A percentile compares a stretch with the other conserved stretches of the same genome.
These are phyloP conservation scores for Ensete glaucum DNA, from an alignment of 176 grass and related monocot genomes.

Conservation along the genomic window DNA sequence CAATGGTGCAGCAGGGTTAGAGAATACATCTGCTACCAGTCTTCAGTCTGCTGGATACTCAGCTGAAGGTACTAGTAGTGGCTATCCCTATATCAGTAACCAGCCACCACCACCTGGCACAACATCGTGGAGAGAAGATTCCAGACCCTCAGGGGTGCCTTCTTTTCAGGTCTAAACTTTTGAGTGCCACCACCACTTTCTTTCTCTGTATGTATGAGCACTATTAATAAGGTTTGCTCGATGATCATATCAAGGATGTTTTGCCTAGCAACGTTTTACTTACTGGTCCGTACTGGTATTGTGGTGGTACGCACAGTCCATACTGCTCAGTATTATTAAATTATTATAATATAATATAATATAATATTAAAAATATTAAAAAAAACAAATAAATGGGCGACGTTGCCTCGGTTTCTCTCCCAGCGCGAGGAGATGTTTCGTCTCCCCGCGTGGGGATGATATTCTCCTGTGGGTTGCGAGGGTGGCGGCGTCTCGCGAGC, in stretches of 20 bases:
- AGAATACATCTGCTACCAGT: slow-evolving; percentile 27
- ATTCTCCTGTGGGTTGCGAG: no score
- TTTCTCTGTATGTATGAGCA: not conserved
- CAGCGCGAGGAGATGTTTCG: no score
- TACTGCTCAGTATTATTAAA: no score
- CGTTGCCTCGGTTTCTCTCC: no score
- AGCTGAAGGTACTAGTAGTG: slow-evolving; percentile 27
- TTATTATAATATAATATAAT: no score
- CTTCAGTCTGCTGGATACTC: slow-evolving; percentile 23
- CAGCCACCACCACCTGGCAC: slow-evolving; percentile 94
- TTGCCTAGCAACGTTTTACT: no score
- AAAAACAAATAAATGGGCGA: no score
- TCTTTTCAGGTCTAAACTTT: slow-evolving; percentile 54
- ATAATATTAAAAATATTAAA: no score
- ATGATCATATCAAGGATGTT: not conserved
- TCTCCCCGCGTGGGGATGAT: no score
- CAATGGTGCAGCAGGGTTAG: slow-evolving; percentile 40
- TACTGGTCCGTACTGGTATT: no score
- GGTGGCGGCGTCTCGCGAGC: no score
- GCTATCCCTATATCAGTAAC: slow-evolving; percentile 55
- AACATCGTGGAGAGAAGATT: slow-evolving; percentile 63
- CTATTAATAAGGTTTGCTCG: not conserved
- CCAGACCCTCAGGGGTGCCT: slow-evolving; percentile 33
- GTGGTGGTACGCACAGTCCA: no score
- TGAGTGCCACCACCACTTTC: not conserved